These are phyloP conservation scores for Oryza officinalis DNA, from an alignment of 176 grass and related monocot species.

Conservation along the genomic window DNA sequence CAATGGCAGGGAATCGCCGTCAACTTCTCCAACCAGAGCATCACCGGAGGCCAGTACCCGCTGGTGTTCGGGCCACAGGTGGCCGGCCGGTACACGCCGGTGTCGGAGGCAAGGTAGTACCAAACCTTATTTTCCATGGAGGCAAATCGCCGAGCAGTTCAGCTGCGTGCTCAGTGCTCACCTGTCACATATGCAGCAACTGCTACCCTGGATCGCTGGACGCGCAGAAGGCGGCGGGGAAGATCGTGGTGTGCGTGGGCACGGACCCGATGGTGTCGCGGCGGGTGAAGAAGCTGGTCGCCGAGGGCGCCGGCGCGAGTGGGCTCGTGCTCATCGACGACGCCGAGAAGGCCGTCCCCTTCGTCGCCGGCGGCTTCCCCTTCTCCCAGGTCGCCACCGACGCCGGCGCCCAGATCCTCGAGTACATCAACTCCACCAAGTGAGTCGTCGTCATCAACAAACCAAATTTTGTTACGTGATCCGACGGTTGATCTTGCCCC, in stretches of 20 bases:
- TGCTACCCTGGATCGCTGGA: slow-evolving; percentile 94
- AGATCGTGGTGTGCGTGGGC: slow-evolving; percentile 81
- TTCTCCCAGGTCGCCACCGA: slow-evolving; percentile 75
- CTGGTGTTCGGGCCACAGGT: slow-evolving; percentile 62
- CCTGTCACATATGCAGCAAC: slow-evolving; percentile 49
- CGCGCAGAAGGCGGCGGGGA: slow-evolving; percentile 66
- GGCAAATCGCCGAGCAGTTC: neutral
- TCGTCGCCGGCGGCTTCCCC: slow-evolving; percentile 75
- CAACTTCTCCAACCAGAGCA: slow-evolving; percentile 88
- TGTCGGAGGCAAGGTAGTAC: slow-evolving; percentile 79
- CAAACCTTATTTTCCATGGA: neutral
- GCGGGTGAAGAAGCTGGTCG: slow-evolving; percentile 78
- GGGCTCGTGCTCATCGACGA: slow-evolving; percentile 84
- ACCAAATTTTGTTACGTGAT: neutral
- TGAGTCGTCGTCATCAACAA: slow-evolving; percentile 26
- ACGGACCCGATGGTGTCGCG: slow-evolving; percentile 66
- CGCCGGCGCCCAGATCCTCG: slow-evolving; percentile 73
- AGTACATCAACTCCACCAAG: slow-evolving; percentile 87
- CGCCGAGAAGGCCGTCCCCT: slow-evolving; percentile 57
- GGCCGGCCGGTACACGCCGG: slow-evolving; percentile 56
- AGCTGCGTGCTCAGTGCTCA: neutral
- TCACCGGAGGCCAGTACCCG: slow-evolving; percentile 40
- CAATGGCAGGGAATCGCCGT: slow-evolving; percentile 62
- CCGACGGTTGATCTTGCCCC: neutral
- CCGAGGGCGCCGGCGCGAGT: slow-evolving; percentile 53